These are phyloP conservation scores for Zizania palustris DNA, from an alignment of 202 grass and related monocot species.

Conservation along the genomic window DNA sequence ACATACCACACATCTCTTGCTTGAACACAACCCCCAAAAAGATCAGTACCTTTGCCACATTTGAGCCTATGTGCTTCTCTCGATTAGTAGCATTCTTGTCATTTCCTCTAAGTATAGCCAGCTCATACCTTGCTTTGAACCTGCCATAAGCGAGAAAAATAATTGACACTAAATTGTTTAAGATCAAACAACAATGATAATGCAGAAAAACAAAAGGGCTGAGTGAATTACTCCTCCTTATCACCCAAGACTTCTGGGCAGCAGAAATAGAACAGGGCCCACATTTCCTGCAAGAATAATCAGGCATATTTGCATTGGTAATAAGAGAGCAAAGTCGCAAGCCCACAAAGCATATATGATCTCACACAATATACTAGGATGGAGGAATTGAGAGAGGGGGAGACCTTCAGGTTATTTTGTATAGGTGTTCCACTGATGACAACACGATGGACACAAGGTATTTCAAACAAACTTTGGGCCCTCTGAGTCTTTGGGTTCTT, in stretches of 20 bases:
- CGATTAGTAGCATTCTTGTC: slow-evolving; percentile 86
- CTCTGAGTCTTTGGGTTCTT: slow-evolving; percentile 93
- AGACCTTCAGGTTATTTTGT: slow-evolving; percentile 95
- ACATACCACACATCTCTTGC: background rate
- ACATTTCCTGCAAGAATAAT: slow-evolving; percentile 79
- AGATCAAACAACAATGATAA: slow-evolving; percentile 11
- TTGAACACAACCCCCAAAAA: background rate
- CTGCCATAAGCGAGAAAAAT: slow-evolving; percentile 48
- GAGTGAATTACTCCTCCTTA: slow-evolving; percentile 69
- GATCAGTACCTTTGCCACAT: slow-evolving; percentile 69
- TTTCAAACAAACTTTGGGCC: slow-evolving; percentile 78
- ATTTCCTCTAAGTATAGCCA: slow-evolving; percentile 81
- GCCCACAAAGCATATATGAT: background rate
- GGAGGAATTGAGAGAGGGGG: slow-evolving; percentile 5
- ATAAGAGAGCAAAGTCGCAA: slow-evolving; percentile 14
- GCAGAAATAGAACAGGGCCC: slow-evolving; percentile 94
- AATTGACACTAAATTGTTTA: slow-evolving; percentile 27
- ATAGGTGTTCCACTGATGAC: slow-evolving; percentile 98
- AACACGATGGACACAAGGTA: slow-evolving; percentile 80
- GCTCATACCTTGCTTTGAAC: slow-evolving; percentile 84
- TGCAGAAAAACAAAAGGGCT: slow-evolving; percentile 21
- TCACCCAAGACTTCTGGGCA: slow-evolving; percentile 86
- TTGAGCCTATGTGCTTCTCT: slow-evolving; percentile 81
- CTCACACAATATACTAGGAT: slow-evolving; percentile 1
- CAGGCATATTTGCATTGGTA: slow-evolving; percentile 17